Evolutionary conservation across 805 yeast species (phyloP), one percentile per base, ranked within the genome.

Genomic region (Teunomyces funiuensis): DNA sequence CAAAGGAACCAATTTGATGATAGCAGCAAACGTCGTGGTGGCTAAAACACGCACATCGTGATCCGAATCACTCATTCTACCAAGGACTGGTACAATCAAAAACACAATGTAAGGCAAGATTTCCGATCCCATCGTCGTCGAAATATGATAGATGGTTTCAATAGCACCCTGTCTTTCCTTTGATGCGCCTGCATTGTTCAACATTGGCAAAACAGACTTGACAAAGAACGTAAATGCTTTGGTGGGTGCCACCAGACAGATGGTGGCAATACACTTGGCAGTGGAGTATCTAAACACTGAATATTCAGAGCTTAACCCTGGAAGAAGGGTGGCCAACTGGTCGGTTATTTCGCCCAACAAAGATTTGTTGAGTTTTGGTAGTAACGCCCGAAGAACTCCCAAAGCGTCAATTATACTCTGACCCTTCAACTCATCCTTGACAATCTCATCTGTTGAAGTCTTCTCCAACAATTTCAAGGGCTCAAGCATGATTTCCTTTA

Each of bases 11-110:
- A 93, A 69, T 61, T 91, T 93, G 52, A 93, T 91, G 43, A 93
- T 88, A 0, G 95, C 83, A 0, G 99, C 99, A 74, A 93, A 93
- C 0, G 99, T 88, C 0, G 97, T 88, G 0, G 99, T 91, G 0
- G 99, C 95, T 41, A 95, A 66, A 13, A 85, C 74, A 54, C 99
- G 79, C n/a, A 90, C 83, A 57, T 88, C 96, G 39, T 74, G 76
- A 57, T 91, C 88, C 1, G 96, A 74, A 62, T 93, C 99, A 73
- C 97, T 90, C 99, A 93, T 93, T 57, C 99, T 77, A 33, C 99
- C 99, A 52, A 93, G 71, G 3, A 93, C 88, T 8, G 99, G 99
- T 19, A 95, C 98, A 60, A 93, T 88, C 53, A 93, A 76, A 61
- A 93, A 93, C 27, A 93, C 95, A 36, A 93, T 90, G 61, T 91